Conservation (phyloP, 1,139 yeast genomes). For the Pichiaceae sp. region DNA sequence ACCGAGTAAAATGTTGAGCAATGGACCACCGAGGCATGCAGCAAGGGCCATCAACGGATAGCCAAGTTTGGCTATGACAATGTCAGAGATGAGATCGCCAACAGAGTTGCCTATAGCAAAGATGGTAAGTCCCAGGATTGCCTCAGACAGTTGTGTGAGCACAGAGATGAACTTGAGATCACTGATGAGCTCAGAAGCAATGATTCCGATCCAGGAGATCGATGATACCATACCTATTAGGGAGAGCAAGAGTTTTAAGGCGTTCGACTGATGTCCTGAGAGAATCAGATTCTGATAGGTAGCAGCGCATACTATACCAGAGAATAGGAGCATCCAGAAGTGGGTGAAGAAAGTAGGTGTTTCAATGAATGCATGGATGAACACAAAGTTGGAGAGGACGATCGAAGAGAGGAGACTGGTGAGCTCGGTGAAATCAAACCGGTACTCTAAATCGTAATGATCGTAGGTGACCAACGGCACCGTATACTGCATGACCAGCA, state of each 20-base stretch:
- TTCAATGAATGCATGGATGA: slow-evolving; percentile 14
- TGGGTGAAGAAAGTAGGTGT: slow-evolving; percentile 6
- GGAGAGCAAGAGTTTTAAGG: slow-evolving; percentile 31
- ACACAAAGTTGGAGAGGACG: slow-evolving; percentile 14
- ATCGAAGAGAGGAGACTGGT: slow-evolving; percentile 13
- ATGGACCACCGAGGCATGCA: slow-evolving; percentile 93
- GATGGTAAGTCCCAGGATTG: slow-evolving; percentile 73
- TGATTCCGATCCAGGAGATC: slow-evolving; percentile 63
- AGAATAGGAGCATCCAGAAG: slow-evolving; percentile 5
- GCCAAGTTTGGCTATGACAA: slow-evolving; percentile 79
- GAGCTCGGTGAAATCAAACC: slow-evolving; percentile 13
- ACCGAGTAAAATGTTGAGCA: slow-evolving; percentile 55
- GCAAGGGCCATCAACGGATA: slow-evolving; percentile 88
- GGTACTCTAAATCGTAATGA: slow-evolving; percentile 13
- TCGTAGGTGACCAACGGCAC: slow-evolving; percentile 17
- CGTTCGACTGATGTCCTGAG: slow-evolving; percentile 13
- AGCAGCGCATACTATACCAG: slow-evolving; percentile 5
- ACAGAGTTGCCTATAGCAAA: slow-evolving; percentile 91
- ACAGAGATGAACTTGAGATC: slow-evolving; percentile 57
- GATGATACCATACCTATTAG: slow-evolving; percentile 59
- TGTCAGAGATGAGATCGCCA: slow-evolving; percentile 82
- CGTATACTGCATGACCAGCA: slow-evolving; percentile 12
- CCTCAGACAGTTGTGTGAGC: slow-evolving; percentile 60
- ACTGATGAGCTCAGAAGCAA: slow-evolving; percentile 72
- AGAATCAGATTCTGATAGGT: slow-evolving; percentile 14